Conservation (phyloP, 768 basidiomycete genomes). For the Suillus subalutaceus region DNA sequence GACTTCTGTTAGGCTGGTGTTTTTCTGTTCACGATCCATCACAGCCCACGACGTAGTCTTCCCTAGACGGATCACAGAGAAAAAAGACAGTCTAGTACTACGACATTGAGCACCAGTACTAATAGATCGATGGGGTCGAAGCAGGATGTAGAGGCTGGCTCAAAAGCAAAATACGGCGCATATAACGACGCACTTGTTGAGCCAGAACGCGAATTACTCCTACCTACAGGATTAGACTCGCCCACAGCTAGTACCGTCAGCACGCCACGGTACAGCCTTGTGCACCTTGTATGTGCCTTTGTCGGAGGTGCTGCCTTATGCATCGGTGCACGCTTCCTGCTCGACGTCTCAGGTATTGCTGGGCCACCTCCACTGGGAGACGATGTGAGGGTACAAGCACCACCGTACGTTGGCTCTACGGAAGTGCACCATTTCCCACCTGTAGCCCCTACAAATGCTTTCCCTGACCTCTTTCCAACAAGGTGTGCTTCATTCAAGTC, state of each 20-base stretch:
- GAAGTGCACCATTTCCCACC: constrained; percentile 74
- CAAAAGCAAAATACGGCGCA: background rate
- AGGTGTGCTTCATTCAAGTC: constrained; percentile 27
- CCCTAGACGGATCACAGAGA: background rate
- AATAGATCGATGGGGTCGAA: background rate
- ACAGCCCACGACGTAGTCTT: background rate
- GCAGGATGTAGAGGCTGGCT: background rate
- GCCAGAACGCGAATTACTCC: constrained; percentile 5
- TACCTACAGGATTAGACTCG: background rate
- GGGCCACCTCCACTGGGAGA: constrained; percentile 33
- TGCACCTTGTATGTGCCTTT: constrained; percentile 53
- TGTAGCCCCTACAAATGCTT: constrained; percentile 68
- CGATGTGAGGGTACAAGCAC: constrained; percentile 45
- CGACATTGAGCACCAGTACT: background rate
- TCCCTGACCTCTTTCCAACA: constrained; percentile 75
- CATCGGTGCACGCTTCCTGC: constrained; percentile 51
- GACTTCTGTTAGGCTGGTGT: background rate
- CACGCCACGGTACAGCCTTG: constrained; percentile 22
- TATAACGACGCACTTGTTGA: background rate
- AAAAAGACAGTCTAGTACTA: background rate
- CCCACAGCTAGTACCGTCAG: constrained; percentile 15
- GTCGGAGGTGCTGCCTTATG: constrained; percentile 55
- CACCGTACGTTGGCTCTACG: constrained; percentile 75
- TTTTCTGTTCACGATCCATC: background rate
- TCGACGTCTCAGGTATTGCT: constrained; percentile 37